Base-by-base conservation (phyloP, 2,329 filamentous ascomycete species). In the Neophaeococcomyces mojaviensis region DNA sequence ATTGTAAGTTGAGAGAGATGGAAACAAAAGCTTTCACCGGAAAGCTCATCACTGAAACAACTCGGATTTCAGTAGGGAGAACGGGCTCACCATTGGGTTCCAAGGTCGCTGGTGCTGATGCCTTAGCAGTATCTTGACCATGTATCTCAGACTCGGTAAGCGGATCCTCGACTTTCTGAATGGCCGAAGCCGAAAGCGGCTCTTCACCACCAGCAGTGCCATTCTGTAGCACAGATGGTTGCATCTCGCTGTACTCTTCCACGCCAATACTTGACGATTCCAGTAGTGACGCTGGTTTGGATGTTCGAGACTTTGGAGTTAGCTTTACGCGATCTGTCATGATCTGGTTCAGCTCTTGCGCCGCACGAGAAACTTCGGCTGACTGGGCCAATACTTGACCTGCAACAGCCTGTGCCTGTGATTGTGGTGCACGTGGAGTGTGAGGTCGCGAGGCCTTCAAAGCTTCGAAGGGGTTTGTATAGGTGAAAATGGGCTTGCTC, bases 21-120 rank as follows among this genome's bases (percentile, higher is more conserved):
- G 89, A 85, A 54, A 94, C 89, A 75, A 94, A 98, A 3, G 92
- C 92, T 65, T 85, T 87, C 83, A 98, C 88, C 13, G 92, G 92
- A 64, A 98, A 95, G 65, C 94, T 94, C 71, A 86, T 92, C 38
- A 97, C 89, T 61, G 79, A 82, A 54, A 95, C 80, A 20, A 81
- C 74, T 37, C 74, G 69, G 16, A 26, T 3, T 78, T 66, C 42
- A 79, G 24, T 28, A 10, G 24, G 24, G 24, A 28, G 5, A 6
- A 6, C 10, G 24, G 5, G 24, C 10, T 28, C 24, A 28, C 24
- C 24, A 28, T 28, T 28, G 24, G 24, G 10, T 28, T 28, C 10
- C 10, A 10, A 5, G 5, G 24, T 28, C 24, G 24, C 5, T 6
- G 24, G 24, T 28, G 24, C 24, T 28, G 10, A 28, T 28, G 24